A percentile compares a stretch with the other conserved stretches of the same genome.
These are phyloP conservation scores for Botrytis medusae DNA, from an alignment of 2,329 filamentous ascomycete species.

Conservation along the genomic window DNA sequence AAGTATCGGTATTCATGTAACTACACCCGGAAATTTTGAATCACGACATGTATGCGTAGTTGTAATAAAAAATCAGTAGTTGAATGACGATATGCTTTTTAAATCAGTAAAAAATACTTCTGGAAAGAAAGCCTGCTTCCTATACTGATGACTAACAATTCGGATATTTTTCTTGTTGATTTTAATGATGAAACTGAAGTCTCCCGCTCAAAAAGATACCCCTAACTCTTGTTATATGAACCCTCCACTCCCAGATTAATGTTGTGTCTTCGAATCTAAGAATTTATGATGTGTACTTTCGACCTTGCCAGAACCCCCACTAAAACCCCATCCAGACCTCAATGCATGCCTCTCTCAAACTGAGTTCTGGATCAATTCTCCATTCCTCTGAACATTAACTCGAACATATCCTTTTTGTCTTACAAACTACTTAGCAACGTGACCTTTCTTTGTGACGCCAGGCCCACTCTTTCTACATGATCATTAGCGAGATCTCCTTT, in stretches of 20 bases:
- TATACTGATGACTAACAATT: background rate
- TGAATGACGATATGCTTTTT: background rate
- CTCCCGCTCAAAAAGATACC: background rate
- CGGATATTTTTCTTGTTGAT: background rate
- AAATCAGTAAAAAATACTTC: background rate
- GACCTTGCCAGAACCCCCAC: background rate
- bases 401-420: background rate
- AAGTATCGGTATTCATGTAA: background rate
- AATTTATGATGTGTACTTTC: background rate
- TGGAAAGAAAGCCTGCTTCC: background rate
- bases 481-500: conserved; percentile 11
- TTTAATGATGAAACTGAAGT: too few species aligned
- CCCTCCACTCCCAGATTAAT: background rate
- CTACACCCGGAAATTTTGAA: background rate
- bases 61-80: background rate
- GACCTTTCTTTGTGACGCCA: background rate
- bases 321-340: background rate
- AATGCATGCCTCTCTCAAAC: background rate
- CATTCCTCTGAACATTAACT: background rate
- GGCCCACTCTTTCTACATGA: background rate
- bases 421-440: background rate
- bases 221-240: background rate
- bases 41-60: accelerated
- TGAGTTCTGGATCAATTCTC: background rate
- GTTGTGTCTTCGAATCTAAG: background rate